Evolutionary conservation across 23 red algal genomes (phyloP).

Genomic region (Gracilaria domingensis): DNA sequence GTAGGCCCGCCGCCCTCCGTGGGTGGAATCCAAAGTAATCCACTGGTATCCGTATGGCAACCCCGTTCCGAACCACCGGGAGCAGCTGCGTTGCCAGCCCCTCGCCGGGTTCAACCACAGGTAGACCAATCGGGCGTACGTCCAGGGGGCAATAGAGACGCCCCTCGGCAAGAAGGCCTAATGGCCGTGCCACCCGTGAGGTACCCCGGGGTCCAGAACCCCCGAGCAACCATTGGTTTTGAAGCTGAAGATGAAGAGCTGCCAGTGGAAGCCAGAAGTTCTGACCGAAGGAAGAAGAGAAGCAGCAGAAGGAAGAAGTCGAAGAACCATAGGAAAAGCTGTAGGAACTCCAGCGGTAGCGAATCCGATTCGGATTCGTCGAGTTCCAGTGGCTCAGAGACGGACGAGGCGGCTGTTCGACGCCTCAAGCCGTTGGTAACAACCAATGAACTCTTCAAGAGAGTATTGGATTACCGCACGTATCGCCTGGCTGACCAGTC

Average conservation of each 20-base stretch:
- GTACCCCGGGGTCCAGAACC: no score
- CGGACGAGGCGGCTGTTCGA: constrained; percentile 18
- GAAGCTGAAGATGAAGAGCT: constrained; percentile 13
- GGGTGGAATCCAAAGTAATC: no score
- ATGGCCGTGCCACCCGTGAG: no score
- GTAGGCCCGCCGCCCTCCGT: no score
- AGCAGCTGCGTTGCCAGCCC: no score
- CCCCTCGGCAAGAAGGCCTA: no score
- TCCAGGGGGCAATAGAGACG: no score
- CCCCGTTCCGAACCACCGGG: no score
- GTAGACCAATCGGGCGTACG: no score
- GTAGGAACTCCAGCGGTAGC: constrained; percentile 13
- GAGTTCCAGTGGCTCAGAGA: constrained; percentile 13
- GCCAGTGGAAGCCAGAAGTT: background rate
- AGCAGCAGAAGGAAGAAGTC: background rate
- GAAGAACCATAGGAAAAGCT: constrained; percentile 21
- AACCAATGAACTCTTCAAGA: constrained; percentile 36
- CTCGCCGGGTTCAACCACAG: no score
- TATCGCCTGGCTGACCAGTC: constrained; percentile 14
- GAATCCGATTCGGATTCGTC: background rate
- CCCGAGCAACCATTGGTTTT: no score
- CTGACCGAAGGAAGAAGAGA: constrained; percentile 22
- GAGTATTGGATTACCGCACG: constrained; percentile 16
- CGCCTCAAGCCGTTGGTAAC: constrained; percentile 20
- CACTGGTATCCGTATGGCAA: no score